Evolutionary conservation across 2,329 filamentous ascomycete species (phyloP).

Genomic region (Colletotrichum scovillei): DNA sequence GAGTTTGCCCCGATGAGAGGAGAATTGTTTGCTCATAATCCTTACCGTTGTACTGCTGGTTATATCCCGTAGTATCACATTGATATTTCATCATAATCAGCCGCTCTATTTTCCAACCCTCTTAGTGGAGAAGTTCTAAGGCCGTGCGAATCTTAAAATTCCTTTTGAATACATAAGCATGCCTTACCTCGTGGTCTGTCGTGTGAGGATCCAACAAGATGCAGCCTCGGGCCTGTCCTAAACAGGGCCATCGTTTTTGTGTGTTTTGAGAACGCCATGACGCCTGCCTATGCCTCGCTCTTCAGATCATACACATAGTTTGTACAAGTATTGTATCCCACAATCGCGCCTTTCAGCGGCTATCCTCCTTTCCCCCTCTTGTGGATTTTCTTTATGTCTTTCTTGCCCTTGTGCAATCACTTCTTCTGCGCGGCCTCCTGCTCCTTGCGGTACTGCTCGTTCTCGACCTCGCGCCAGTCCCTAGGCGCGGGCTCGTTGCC

Average conservation of each 20-base stretch:
- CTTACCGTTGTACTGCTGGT: too few species aligned
- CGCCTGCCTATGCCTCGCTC: slow-evolving; percentile 33
- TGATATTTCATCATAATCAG: not conserved
- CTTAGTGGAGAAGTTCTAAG: not conserved
- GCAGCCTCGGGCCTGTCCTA: not conserved
- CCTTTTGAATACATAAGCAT: not conserved
- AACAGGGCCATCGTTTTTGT: not conserved
- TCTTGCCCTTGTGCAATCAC: slow-evolving; percentile 30
- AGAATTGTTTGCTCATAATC: too few species aligned
- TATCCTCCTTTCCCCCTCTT: not conserved
- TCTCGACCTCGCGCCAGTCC: slow-evolving; percentile 75
- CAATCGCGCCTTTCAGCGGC: not conserved
- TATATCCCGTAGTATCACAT: not conserved
- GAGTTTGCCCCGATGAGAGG: too few species aligned
- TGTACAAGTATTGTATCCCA: slow-evolving; percentile 19
- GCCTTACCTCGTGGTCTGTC: not conserved
- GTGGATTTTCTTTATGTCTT: not conserved
- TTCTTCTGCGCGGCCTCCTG: slow-evolving; percentile 42
- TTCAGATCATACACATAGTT: slow-evolving; percentile 32
- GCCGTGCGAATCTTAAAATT: not conserved
- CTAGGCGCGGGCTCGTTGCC: slow-evolving; percentile 72
- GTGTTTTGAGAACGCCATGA: slow-evolving; percentile 26
- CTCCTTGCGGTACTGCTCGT: slow-evolving; percentile 66
- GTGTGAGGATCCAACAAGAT: not conserved
- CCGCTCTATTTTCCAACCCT: too few species aligned